Percentiles rank a stretch among this genome's conserved stretches.
These are phyloP conservation scores for Thamnidium elegans DNA, from an alignment of 192 early-diverging fungal genomes.

Conservation along the genomic window DNA sequence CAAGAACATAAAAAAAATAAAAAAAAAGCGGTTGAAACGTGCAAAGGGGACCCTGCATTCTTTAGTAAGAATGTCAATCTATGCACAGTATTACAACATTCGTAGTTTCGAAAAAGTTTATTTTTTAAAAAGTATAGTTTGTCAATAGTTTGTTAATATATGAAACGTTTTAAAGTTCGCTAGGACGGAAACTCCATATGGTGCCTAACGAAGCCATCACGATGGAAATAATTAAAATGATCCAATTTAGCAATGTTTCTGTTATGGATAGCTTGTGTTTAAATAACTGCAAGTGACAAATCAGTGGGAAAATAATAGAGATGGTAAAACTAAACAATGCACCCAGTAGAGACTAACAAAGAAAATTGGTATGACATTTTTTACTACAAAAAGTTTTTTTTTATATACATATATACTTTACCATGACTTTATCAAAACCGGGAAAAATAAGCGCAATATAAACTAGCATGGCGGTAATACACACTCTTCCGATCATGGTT, in stretches of 20 bases:
- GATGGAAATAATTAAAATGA: slow-evolving; percentile 20
- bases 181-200: slow-evolving; percentile 33
- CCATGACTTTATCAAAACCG: slow-evolving; percentile 33
- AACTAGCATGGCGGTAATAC: slow-evolving; percentile 6
- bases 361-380: not conserved
- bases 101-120: no score
- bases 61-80: no score
- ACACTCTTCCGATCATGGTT: slow-evolving; percentile 6
- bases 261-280: slow-evolving; percentile 15
- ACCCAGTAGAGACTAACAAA: slow-evolving; percentile 27
- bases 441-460: slow-evolving; percentile 18
- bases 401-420: slow-evolving; percentile 30
- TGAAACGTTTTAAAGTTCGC: not conserved
- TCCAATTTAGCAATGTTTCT: slow-evolving; percentile 21
- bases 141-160: not conserved
- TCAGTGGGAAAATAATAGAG: slow-evolving; percentile 34
- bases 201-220: slow-evolving; percentile 35
- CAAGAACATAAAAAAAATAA: no score
- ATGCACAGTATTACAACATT: no score
- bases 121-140: no score
- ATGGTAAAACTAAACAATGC: slow-evolving; percentile 37
- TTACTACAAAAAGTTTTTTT: no score
- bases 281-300: slow-evolving; percentile 36
- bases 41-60: no score
- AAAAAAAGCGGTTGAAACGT: no score